Percentiles rank a stretch among this genome's conserved stretches.
Evolutionary conservation across 371 early-diverging fungal genomes (phyloP).

Genomic region (Zancudomyces culisetae): DNA sequence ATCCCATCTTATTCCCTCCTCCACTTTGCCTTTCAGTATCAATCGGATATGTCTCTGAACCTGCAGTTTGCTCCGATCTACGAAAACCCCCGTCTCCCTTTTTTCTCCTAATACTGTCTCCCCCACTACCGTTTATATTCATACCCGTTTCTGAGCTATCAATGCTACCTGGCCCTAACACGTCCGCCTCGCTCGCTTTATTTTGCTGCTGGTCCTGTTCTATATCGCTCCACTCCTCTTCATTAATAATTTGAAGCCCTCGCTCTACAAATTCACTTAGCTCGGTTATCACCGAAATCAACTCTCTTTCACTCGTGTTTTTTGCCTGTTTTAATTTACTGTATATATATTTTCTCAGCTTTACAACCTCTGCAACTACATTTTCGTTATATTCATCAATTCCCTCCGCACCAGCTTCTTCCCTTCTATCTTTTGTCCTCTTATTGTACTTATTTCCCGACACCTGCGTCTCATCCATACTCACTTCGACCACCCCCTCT

Average conservation of each 20-base stretch:
- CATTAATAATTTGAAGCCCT: conserved; percentile 19
- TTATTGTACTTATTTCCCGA: background rate
- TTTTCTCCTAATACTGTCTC: background rate
- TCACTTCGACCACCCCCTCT: background rate
- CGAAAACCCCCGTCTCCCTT: too few species aligned
- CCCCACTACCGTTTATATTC: background rate
- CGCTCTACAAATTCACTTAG: conserved; percentile 20
- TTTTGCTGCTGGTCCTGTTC: background rate
- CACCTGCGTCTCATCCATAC: background rate
- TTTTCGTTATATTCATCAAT: background rate
- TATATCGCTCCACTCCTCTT: conserved; percentile 6
- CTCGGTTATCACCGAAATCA: conserved; percentile 16
- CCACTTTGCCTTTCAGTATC: too few species aligned
- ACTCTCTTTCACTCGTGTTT: conserved; percentile 17
- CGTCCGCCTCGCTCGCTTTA: conserved; percentile 2
- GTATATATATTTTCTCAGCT: background rate
- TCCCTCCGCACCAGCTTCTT: background rate
- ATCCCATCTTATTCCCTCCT: too few species aligned
- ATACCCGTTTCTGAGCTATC: background rate
- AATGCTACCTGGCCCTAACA: background rate
- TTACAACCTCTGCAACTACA: background rate
- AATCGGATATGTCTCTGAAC: too few species aligned
- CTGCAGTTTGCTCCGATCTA: too few species aligned
- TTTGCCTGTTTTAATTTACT: conserved; percentile 12
- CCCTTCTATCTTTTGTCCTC: background rate